phyloP scores from a whole-genome alignment of 2,329 filamentous ascomycete genomes.

The Chaetomium sp. region DNA sequence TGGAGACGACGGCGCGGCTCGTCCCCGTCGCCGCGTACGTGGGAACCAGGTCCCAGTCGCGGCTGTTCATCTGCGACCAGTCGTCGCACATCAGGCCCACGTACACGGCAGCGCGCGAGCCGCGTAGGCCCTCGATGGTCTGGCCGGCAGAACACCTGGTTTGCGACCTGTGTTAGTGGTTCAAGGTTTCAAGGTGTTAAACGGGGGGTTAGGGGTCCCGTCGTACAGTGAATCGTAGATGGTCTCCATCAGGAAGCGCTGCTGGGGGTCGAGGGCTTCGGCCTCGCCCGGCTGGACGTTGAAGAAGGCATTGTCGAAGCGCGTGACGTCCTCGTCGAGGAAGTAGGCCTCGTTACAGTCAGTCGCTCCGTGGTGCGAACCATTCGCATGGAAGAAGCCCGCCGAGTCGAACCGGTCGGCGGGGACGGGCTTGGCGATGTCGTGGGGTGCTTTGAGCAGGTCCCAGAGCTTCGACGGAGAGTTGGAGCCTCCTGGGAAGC shows the following conservation, averaged over 20 bases:
- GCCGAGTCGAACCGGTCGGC: conserved; percentile 15
- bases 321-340: conserved; percentile 17
- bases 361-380: conserved; percentile 17
- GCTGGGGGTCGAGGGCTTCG: conserved; percentile 28
- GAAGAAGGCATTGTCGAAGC: conserved; percentile 31
- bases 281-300: conserved; percentile 26
- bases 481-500: conserved; percentile 36
- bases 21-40: conserved; percentile 38
- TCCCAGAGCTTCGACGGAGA: conserved; percentile 38
- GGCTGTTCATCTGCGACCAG: conserved; percentile 28
- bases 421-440: conserved; percentile 13
- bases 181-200: no score
- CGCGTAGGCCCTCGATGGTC: conserved; percentile 28
- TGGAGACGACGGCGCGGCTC: conserved; percentile 38
- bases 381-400: conserved; percentile 27
- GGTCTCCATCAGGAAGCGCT: conserved; percentile 27
- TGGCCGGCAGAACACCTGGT: conserved; percentile 29
- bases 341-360: conserved; percentile 25
- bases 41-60: conserved; percentile 23
- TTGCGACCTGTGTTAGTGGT: conserved; percentile 9
- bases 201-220: not conserved
- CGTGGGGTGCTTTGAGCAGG: conserved; percentile 29
- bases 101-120: conserved; percentile 39
- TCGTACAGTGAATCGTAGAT: conserved; percentile 25
- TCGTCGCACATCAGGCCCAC: conserved; percentile 41